Conservation (phyloP, 2,329 filamentous ascomycete species). For the Colletotrichum somersetense region DNA sequence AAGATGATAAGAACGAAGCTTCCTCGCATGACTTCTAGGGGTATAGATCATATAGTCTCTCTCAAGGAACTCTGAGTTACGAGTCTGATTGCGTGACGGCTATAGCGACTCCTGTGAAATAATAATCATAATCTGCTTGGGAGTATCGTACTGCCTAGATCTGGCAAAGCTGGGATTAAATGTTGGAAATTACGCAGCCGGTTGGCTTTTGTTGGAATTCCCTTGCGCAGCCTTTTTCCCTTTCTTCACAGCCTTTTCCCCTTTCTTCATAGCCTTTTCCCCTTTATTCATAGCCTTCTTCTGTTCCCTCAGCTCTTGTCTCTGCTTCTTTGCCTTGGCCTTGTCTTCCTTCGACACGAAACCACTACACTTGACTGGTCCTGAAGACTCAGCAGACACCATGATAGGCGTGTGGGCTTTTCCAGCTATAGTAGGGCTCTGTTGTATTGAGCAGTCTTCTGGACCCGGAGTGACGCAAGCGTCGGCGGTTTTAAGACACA, state of each 20-base stretch:
- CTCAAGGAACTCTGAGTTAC: neutral
- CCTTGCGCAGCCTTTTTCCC: neutral
- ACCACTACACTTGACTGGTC: neutral
- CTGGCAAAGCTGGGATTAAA: neutral
- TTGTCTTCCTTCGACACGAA: neutral
- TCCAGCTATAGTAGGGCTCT: neutral
- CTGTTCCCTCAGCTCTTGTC: neutral
- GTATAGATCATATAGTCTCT: neutral
- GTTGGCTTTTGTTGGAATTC: neutral
- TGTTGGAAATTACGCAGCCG: fast-evolving
- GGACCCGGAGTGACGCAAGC: too few species aligned
- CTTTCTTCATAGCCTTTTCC: neutral
- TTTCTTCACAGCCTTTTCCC: too few species aligned
- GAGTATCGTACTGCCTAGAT: neutral
- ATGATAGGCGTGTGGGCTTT: neutral
- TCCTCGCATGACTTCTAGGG: neutral
- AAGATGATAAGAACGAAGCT: neutral
- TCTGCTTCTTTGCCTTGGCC: neutral
- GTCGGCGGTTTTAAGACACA: fast-evolving
- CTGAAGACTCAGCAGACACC: neutral
- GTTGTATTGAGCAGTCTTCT: too few species aligned
- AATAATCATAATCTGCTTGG: neutral
- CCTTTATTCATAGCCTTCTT: neutral
- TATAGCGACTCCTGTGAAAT: neutral
- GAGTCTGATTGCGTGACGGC: neutral